Conservation (phyloP, 257 asterid species). For the Nemophila menziesii region DNA sequence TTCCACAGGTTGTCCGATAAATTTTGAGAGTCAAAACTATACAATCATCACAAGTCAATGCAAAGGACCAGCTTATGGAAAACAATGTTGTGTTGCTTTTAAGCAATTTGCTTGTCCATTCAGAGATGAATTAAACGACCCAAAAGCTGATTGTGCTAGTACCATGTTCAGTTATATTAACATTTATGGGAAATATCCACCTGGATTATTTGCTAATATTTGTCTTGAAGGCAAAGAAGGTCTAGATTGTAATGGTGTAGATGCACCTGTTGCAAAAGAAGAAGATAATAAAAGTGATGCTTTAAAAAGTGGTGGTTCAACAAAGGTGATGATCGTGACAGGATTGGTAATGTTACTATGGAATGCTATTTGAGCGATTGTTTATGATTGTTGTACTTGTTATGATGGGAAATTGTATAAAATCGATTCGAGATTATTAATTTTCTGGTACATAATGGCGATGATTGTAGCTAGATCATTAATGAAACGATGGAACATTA, state of each 20-base stretch:
- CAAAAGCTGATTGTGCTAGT: slow-evolving; percentile 41
- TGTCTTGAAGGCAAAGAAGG: slow-evolving; percentile 49
- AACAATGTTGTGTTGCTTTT: slow-evolving; percentile 49
- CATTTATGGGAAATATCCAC: slow-evolving; percentile 66
- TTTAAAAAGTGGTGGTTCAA: neutral
- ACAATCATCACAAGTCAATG: slow-evolving; percentile 73
- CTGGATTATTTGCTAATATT: slow-evolving; percentile 60
- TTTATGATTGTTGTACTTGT: neutral
- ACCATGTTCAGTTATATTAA: slow-evolving; percentile 53
- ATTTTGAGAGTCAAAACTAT: slow-evolving; percentile 59
- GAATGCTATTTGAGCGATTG: slow-evolving; percentile 10
- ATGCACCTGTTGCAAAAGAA: neutral
- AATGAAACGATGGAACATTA: too few species aligned
- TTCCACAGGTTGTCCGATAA: slow-evolving; percentile 44
- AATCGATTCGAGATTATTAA: too few species aligned
- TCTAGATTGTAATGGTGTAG: slow-evolving; percentile 30
- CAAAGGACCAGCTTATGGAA: slow-evolving; percentile 64
- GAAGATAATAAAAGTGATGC: slow-evolving; percentile 13
- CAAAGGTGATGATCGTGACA: slow-evolving; percentile 5
- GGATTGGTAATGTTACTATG: slow-evolving; percentile 13
- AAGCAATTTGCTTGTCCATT: slow-evolving; percentile 51
- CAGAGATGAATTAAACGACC: slow-evolving; percentile 36
- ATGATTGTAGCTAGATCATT: too few species aligned
- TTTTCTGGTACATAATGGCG: too few species aligned
- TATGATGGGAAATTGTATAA: too few species aligned